Evolutionary conservation across 768 basidiomycete species (phyloP), one percentile per base, ranked within the genome.

Genomic region (Gloeopeniophorella convolvens): DNA sequence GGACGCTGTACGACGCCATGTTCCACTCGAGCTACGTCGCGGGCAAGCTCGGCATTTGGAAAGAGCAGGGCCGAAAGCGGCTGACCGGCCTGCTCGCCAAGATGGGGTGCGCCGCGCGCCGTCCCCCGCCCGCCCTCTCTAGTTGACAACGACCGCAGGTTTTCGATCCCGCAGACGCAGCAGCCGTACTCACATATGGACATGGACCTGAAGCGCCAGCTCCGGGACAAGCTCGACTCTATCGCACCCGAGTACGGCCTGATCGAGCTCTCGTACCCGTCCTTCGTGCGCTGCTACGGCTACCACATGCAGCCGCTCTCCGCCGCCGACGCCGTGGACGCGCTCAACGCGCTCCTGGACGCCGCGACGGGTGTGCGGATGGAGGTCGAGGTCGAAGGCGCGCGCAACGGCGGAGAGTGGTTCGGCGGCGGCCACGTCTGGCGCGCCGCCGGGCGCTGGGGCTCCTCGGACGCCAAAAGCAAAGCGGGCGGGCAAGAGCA

Each of bases 1-100:
- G 96, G 96, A 97, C 87, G 26, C 69, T 99, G 39, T 98, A 97
- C 63, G 96, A 99, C 62, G 83, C 94, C 10, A 98, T 99, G 96
- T 84, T 85, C 60, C 95, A 99, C 66, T 96, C 93, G 3, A 89
- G 88, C 50, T 99, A 98, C 61, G 85, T 99, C 15, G 94, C 93
- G 6, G 85, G 89, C 43, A 92, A 91, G 66, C 76, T 99, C 51
- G 93, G 92, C 3, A 89, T 95, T 48, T 98, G 96, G 96, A 92
- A 88, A 62, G 95, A 98, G 65, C 78, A 82, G 47, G 96, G 96
- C 18, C 76, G 88, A 54, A 94, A 92, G 65, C 78, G 83, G 56
- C 69, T 99, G 48, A 89, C 85, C 1, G 96, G 95, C 7, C 70
- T 99, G 42, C 71, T 99, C 20, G 96, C 96, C 13, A 98, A 98